Conservation (phyloP, 2,329 filamentous ascomycete species). For the Alternaria longipes region DNA sequence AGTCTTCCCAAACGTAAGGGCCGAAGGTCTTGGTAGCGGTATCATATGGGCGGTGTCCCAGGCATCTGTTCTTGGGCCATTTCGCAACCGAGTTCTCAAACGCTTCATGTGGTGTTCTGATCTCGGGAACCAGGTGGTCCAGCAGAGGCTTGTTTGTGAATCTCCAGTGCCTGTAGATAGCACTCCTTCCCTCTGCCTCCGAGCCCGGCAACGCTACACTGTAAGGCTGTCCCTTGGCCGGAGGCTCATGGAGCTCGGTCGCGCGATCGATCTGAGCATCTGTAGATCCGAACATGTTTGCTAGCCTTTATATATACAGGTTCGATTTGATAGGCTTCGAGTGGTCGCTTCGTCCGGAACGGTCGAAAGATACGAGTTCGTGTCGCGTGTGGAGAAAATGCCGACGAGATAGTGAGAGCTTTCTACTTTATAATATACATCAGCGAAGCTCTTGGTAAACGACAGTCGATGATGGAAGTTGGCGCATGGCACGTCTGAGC, state of each 20-base stretch:
- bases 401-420: conserved; percentile 1
- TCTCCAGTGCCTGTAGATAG: conserved; percentile 85
- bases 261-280: conserved; percentile 46
- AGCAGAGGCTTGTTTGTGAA: conserved; percentile 71
- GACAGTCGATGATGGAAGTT: conserved; percentile 8
- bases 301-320: background rate
- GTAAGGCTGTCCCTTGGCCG: conserved; percentile 79
- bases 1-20: conserved; percentile 84
- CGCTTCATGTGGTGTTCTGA: conserved; percentile 78
- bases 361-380: background rate
- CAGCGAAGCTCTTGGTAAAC: conserved; percentile 12
- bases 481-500: conserved; percentile 20
- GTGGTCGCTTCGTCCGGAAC: background rate
- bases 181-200: conserved; percentile 74
- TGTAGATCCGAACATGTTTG: conserved; percentile 42
- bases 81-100: conserved; percentile 74
- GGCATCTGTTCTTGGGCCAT: conserved; percentile 73
- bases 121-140: conserved; percentile 64
- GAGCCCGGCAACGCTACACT: conserved; percentile 80
- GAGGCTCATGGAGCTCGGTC: conserved; percentile 65
- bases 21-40: conserved; percentile 75
- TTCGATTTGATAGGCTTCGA: background rate
- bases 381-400: conserved; percentile 4
- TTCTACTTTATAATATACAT: conserved; percentile 11
- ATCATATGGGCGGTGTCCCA: conserved; percentile 85